phyloP scores from a whole-genome alignment of 352 stramenopile genomes.

The Phytophthora lateralis region DNA sequence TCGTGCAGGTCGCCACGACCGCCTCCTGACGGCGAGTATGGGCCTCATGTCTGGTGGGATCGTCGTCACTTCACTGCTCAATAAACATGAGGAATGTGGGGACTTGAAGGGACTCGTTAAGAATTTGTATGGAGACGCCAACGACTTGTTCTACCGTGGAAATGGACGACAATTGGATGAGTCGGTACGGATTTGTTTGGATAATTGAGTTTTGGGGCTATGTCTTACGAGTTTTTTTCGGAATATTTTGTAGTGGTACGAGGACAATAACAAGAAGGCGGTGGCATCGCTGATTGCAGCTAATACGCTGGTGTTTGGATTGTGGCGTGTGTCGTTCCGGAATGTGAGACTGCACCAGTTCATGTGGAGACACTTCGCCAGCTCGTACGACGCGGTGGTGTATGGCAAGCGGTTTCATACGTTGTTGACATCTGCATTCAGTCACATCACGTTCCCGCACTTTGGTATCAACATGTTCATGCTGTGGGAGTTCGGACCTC shows the following conservation, averaged over 20 bases:
- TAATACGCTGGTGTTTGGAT: conserved; percentile 73
- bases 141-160: conserved; percentile 32
- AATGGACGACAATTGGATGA: conserved; percentile 28
- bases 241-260: conserved; percentile 39
- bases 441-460: conserved; percentile 82
- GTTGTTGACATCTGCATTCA: conserved; percentile 81
- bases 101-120: conserved; percentile 15
- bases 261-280: conserved; percentile 69
- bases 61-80: conserved; percentile 38
- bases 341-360: conserved; percentile 56
- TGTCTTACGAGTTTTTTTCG: neutral
- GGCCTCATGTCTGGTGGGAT: conserved; percentile 55
- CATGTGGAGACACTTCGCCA: conserved; percentile 87
- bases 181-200: conserved; percentile 22
- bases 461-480: conserved; percentile 91
- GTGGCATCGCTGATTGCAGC: conserved; percentile 64
- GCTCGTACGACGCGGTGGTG: conserved; percentile 77
- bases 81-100: conserved; percentile 11
- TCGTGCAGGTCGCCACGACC: conserved; percentile 37
- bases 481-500: conserved; percentile 84
- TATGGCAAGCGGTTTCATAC: conserved; percentile 73
- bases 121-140: conserved; percentile 37
- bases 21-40: conserved; percentile 56
- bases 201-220: neutral
- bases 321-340: conserved; percentile 73